Evolutionary conservation across 2,329 filamentous ascomycete species (phyloP).

Genomic region (Furcasterigmium sp.): DNA sequence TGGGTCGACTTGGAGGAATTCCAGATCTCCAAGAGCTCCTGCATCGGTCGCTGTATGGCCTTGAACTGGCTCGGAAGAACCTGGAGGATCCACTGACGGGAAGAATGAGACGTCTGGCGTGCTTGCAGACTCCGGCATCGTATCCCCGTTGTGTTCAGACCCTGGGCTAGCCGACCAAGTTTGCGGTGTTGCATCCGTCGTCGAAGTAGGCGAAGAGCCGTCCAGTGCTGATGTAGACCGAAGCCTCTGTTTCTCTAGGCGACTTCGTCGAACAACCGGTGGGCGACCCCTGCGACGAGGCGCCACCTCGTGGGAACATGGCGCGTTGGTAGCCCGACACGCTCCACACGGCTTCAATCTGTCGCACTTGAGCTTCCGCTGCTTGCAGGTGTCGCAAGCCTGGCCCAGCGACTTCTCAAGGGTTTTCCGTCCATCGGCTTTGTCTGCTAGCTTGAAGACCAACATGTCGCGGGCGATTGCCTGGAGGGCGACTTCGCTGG

Average conservation of each 20-base stretch:
- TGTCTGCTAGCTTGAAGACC: background rate
- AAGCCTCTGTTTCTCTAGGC: background rate
- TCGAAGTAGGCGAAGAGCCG: background rate
- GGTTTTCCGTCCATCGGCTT: background rate
- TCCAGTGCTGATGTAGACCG: background rate
- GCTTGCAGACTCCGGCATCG: background rate
- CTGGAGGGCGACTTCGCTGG: background rate
- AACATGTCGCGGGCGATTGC: background rate
- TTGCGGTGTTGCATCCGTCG: background rate
- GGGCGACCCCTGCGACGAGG: background rate
- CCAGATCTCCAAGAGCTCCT: background rate
- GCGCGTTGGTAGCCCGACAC: background rate
- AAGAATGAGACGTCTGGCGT: background rate
- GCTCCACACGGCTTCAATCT: background rate
- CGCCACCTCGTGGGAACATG: background rate
- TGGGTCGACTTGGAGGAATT: background rate
- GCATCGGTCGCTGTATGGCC: background rate
- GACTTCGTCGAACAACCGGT: background rate
- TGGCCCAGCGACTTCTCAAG: conserved; percentile 34
- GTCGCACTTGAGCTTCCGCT: conserved; percentile 58
- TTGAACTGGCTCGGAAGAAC: background rate
- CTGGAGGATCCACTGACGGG: background rate
- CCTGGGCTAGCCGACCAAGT: background rate
- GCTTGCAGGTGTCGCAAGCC: conserved; percentile 57
- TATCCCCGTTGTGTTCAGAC: background rate